These are phyloP conservation scores for Neopestalotiopsis sp. DNA, from an alignment of 2,329 filamentous ascomycete species.

Conservation along the genomic window DNA sequence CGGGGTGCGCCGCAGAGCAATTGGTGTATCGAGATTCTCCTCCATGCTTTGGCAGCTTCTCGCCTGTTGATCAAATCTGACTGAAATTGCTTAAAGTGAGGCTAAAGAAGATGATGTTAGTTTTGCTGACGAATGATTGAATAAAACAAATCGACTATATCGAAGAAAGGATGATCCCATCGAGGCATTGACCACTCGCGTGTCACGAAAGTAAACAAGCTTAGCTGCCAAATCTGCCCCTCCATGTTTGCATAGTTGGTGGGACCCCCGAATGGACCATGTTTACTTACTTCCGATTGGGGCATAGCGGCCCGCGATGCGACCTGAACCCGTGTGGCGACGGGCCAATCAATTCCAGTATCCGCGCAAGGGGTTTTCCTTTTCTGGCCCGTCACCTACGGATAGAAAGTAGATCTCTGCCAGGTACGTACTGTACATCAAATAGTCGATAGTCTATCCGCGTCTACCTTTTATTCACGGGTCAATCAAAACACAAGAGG, in stretches of 20 bases:
- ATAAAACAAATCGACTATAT: background rate
- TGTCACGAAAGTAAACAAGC: constrained; percentile 24
- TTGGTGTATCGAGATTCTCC: constrained; percentile 50
- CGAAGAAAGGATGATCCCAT: constrained; percentile 9
- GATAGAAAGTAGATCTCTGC: background rate
- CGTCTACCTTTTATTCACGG: too few relatives aligned
- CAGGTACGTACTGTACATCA: background rate
- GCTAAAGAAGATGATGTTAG: background rate
- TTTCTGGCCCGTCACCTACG: background rate
- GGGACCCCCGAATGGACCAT: constrained; percentile 37
- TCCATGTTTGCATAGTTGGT: constrained; percentile 16
- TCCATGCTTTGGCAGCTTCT: constrained; percentile 35
- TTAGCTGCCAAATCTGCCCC: constrained; percentile 10
- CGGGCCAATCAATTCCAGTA: constrained; percentile 29
- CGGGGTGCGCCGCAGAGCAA: constrained; percentile 61
- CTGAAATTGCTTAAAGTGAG: background rate
- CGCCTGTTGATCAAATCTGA: background rate
- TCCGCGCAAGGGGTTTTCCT: constrained; percentile 12
- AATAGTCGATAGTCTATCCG: too few relatives aligned
- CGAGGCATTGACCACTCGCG: constrained; percentile 24
- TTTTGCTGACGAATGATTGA: background rate
- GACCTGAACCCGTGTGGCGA: constrained; percentile 23
- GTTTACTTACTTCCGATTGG: constrained; percentile 50
- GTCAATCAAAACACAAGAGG: too few relatives aligned
- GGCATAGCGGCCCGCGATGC: constrained; percentile 39